Percentiles rank a stretch among this genome's conserved stretches.
These are phyloP conservation scores for Chlamydomonas sphaeroides DNA, from an alignment of 139 green algal species.

Conservation along the genomic window DNA sequence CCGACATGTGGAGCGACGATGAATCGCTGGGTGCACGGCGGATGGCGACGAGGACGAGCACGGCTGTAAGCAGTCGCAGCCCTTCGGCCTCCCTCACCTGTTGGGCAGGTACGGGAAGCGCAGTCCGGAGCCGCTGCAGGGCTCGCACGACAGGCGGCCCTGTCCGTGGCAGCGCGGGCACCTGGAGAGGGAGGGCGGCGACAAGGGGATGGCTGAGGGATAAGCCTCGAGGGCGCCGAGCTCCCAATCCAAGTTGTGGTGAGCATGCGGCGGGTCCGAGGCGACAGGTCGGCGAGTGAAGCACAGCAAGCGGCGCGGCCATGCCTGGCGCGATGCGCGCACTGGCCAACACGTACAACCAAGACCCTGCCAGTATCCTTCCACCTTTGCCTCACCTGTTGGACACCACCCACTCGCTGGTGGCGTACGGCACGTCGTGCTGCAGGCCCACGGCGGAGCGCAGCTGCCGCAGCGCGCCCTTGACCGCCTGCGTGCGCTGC, in stretches of 20 bases:
- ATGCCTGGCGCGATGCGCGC: too few relatives aligned
- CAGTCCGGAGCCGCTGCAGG: conserved; percentile 8
- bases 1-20: too few relatives aligned
- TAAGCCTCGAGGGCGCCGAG: neutral
- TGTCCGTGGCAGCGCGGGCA: conserved; percentile 27
- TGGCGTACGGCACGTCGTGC: conserved; percentile 25
- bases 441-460: neutral
- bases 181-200: too few relatives aligned
- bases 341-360: too few relatives aligned
- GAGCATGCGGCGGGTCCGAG: too few relatives aligned
- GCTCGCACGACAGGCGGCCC: conserved; percentile 20
- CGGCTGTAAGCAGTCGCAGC: too few relatives aligned
- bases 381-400: conserved; percentile 5
- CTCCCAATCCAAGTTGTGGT: neutral
- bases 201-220: neutral
- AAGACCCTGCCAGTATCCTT: too few relatives aligned
- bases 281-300: too few relatives aligned
- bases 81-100: too few relatives aligned
- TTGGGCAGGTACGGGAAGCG: conserved; percentile 22
- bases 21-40: too few relatives aligned
- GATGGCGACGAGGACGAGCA: too few relatives aligned
- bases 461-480: neutral
- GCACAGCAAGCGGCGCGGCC: too few relatives aligned
- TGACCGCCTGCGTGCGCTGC: neutral
- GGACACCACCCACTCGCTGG: conserved; percentile 7